Conservation (phyloP, 768 basidiomycete species). For the Pholiota molesta region DNA sequence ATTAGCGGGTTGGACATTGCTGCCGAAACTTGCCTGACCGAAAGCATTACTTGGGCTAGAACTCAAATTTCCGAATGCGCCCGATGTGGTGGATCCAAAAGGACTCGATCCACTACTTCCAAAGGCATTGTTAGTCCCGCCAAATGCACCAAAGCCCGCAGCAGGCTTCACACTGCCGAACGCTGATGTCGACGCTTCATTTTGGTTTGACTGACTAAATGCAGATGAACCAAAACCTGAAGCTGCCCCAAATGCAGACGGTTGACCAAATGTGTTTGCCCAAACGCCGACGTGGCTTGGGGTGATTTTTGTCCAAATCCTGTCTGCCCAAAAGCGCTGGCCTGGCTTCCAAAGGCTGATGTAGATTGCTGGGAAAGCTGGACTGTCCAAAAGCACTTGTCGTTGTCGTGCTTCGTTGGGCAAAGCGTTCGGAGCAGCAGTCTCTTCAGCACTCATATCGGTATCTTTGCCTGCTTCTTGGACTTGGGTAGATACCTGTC, state of each 20-base stretch:
- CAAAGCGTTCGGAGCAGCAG: constrained; percentile 8
- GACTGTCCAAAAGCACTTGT: constrained; percentile 25
- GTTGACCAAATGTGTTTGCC: constrained; percentile 34
- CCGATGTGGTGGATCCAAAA: constrained; percentile 17
- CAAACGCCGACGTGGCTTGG: constrained; percentile 25
- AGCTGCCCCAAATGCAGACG: constrained; percentile 23
- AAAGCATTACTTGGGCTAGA: constrained; percentile 26
- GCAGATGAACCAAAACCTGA: constrained; percentile 15
- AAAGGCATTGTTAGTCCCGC: constrained; percentile 18
- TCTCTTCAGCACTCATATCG: constrained; percentile 26
- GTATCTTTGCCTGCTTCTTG: constrained; percentile 22
- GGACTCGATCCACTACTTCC: constrained; percentile 13
- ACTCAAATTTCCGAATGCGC: constrained; percentile 22
- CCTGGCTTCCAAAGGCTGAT: constrained; percentile 26
- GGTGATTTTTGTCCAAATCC: constrained; percentile 29
- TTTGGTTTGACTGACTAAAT: constrained; percentile 26
- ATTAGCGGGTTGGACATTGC: constrained; percentile 8
- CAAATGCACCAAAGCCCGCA: constrained; percentile 27
- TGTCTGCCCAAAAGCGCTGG: constrained; percentile 26
- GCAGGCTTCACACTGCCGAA: constrained; percentile 26
- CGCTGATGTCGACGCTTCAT: constrained; percentile 25
- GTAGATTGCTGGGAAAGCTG: constrained; percentile 22
- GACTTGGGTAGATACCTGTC: constrained; percentile 5
- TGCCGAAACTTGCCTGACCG: constrained; percentile 31
- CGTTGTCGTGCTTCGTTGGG: constrained; percentile 4